Evolutionary conservation across 345 rosid genomes (phyloP).

Genomic region (Citrus trifoliata): DNA sequence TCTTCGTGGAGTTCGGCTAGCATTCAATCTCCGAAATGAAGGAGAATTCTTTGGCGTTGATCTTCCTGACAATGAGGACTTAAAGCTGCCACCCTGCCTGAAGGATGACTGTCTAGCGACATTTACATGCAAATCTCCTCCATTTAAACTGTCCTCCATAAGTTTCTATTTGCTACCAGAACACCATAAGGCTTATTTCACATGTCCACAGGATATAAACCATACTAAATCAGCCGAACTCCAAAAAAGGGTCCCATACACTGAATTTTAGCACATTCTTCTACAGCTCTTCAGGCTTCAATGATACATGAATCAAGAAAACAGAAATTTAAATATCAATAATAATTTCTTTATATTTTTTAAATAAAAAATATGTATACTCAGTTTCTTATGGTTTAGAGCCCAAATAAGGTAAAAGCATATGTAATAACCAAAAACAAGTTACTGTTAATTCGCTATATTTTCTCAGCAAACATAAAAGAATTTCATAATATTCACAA

Average conservation of each 20-base stretch:
- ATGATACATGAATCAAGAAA: conserved; percentile 16
- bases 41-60: conserved; percentile 79
- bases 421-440: not conserved
- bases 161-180: conserved; percentile 7
- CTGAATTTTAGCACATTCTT: not conserved
- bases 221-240: not conserved
- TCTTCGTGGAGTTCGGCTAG: conserved; percentile 80
- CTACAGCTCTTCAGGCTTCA: conserved; percentile 6
- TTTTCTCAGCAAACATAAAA: conserved; percentile 13
- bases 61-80: conserved; percentile 69
- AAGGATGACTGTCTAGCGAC: conserved; percentile 46
- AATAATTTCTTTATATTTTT: not conserved
- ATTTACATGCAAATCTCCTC: conserved; percentile 43
- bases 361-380: too few species aligned
- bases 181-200: conserved; percentile 7
- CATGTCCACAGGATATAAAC: not conserved
- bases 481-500: not conserved
- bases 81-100: conserved; percentile 52
- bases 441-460: not conserved
- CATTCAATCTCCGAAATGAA: conserved; percentile 51
- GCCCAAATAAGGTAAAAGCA: not conserved
- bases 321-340: not conserved
- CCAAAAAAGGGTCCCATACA: not conserved
- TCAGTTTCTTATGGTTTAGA: not conserved
- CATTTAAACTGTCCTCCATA: conserved; percentile 60